Evolutionary conservation across 345 rosid species (phyloP).

Genomic region (Euphorbia tirucalli): DNA sequence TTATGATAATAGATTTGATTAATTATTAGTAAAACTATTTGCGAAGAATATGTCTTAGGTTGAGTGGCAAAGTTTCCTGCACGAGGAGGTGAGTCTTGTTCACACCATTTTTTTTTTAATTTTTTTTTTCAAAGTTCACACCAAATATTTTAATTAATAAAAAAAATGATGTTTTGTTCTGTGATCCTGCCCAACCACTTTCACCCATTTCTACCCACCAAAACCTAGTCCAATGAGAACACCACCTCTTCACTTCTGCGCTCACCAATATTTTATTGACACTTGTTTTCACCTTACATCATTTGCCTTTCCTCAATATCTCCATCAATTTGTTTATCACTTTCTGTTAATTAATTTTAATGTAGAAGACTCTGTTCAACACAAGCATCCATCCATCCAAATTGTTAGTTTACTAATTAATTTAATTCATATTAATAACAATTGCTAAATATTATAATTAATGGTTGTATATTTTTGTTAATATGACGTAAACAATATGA

Average conservation of each 20-base stretch:
- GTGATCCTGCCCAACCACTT: conserved; percentile 77
- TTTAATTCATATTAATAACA: no score
- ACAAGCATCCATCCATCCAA: not conserved
- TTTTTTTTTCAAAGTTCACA: no score
- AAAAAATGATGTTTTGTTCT: conserved; percentile 22
- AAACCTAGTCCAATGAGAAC: conserved; percentile 38
- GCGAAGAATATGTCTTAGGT: no score
- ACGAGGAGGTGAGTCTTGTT: conserved; percentile 46
- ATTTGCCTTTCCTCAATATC: conserved; percentile 11
- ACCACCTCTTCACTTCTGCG: conserved; percentile 21
- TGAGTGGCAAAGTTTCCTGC: conserved; percentile 32
- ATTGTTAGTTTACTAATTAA: no score
- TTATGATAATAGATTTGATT: no score
- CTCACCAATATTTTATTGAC: conserved; percentile 20
- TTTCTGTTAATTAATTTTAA: not conserved
- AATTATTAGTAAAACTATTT: no score
- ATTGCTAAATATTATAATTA: no score
- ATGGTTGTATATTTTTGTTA: no score
- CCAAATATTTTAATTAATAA: conserved; percentile 11
- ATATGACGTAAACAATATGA: no score
- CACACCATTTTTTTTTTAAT: no score
- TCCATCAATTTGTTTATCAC: no score
- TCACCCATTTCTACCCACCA: conserved; percentile 95
- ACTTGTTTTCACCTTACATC: conserved; percentile 15
- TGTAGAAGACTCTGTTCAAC: not conserved